phyloP scores from a whole-genome alignment of 2,329 filamentous ascomycete genomes.

The Cyphellophora europaea region DNA sequence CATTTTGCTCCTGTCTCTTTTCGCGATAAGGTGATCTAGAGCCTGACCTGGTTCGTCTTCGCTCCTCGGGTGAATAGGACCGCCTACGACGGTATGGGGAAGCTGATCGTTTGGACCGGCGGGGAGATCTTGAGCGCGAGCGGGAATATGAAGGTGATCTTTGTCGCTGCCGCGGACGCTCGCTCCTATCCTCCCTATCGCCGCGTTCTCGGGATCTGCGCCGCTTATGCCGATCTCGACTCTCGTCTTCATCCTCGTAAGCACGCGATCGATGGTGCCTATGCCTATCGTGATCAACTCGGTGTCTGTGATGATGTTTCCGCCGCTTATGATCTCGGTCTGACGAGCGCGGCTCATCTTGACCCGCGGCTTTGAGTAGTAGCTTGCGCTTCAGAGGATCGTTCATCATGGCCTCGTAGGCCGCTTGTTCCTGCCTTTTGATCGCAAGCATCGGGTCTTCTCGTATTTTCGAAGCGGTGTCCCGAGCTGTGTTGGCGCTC shows the following conservation, averaged over 20 bases:
- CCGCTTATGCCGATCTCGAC: slow-evolving; percentile 7
- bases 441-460: slow-evolving; percentile 90
- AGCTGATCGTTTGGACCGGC: slow-evolving; percentile 9
- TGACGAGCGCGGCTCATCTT: slow-evolving; percentile 23
- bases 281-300: slow-evolving; percentile 10
- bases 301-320: slow-evolving; percentile 31
- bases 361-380: slow-evolving; percentile 47
- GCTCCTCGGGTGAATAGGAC: slow-evolving; percentile 15
- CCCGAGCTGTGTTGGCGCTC: slow-evolving; percentile 63
- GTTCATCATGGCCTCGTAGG: slow-evolving; percentile 52
- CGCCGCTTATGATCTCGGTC: slow-evolving; percentile 35
- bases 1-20: slow-evolving; percentile 24
- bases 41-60: slow-evolving; percentile 27
- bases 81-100: slow-evolving; percentile 14
- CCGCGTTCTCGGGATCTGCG: neutral
- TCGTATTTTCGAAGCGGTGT: slow-evolving; percentile 76
- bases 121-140: slow-evolving; percentile 18
- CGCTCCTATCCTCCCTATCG: no score
- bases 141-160: slow-evolving; percentile 31
- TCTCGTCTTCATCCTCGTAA: slow-evolving; percentile 12
- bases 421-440: slow-evolving; percentile 80
- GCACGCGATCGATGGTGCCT: slow-evolving; percentile 16
- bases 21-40: slow-evolving; percentile 14
- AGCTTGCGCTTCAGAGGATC: slow-evolving; percentile 29
- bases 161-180: slow-evolving; percentile 22